Evolutionary conservation across 352 stramenopile genomes (phyloP).

Genomic region (Phytophthora aleatoria): DNA sequence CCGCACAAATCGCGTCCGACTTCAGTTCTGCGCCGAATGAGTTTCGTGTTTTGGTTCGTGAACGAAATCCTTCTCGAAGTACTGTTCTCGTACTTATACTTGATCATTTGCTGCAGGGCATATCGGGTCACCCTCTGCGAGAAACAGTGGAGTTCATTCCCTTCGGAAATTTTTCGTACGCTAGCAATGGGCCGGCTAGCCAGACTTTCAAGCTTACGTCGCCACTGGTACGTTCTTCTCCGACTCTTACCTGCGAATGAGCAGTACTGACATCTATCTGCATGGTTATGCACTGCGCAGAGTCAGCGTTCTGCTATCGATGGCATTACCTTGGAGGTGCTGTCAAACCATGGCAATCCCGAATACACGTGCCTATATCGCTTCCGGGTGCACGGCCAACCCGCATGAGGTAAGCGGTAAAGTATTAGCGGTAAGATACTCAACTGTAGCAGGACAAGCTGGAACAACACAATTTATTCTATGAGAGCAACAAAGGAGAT

Average conservation of each 20-base stretch:
- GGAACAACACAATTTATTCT: constrained; percentile 36
- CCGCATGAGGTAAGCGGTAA: constrained; percentile 20
- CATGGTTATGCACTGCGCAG: constrained; percentile 19
- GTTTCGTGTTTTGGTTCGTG: constrained; percentile 65
- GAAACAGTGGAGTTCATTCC: constrained; percentile 55
- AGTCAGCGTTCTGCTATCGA: constrained; percentile 60
- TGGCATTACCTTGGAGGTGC: constrained; percentile 75
- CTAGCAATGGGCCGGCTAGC: constrained; percentile 47
- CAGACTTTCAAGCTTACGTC: constrained; percentile 74
- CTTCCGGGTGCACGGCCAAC: constrained; percentile 80
- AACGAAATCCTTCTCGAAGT: not conserved
- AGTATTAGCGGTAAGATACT: constrained; percentile 10
- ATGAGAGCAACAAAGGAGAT: constrained; percentile 7
- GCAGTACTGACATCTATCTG: constrained; percentile 2
- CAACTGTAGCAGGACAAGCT: constrained; percentile 4
- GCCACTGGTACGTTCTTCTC: constrained; percentile 38
- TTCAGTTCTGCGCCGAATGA: constrained; percentile 70
- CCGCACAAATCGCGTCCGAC: constrained; percentile 66
- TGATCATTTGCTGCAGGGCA: constrained; percentile 37
- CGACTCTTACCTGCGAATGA: not conserved
- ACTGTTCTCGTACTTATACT: constrained; percentile 1
- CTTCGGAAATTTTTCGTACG: constrained; percentile 82
- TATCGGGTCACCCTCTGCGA: constrained; percentile 44
- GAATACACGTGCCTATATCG: constrained; percentile 92
- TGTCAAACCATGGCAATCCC: constrained; percentile 82